A percentile compares a stretch with the other conserved stretches of the same genome.
Evolutionary conservation across 352 stramenopile species (phyloP).

Genomic region (Pythium monospermum): DNA sequence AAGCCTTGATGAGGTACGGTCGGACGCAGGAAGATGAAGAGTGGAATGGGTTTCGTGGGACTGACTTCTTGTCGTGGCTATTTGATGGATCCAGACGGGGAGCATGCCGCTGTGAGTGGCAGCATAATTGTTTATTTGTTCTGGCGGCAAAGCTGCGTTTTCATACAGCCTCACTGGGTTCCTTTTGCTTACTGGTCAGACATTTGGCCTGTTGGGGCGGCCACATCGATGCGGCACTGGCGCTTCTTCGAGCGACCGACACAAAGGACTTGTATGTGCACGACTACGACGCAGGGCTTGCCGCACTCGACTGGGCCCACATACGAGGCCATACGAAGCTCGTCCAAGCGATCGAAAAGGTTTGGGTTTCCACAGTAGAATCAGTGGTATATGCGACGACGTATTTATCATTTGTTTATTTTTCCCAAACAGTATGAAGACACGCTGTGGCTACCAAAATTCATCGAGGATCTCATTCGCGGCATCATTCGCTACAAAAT

Average conservation of each 20-base stretch:
- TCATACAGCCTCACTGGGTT: not conserved
- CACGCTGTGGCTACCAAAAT: conserved; percentile 59
- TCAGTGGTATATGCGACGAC: not conserved
- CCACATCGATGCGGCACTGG: conserved; percentile 46
- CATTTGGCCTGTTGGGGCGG: conserved; percentile 68
- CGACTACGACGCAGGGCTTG: conserved; percentile 55
- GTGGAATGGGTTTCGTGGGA: no score
- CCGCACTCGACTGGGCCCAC: conserved; percentile 55
- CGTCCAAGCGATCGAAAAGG: conserved; percentile 51
- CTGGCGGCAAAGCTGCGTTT: not conserved
- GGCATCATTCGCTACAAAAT: conserved; percentile 74
- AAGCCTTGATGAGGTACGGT: conserved; percentile 43
- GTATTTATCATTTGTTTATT: no score
- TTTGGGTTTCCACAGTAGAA: conserved; percentile 3
- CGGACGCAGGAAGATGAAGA: not conserved
- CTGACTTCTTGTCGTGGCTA: not conserved
- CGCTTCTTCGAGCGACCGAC: conserved; percentile 42
- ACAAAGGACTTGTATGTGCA: conserved; percentile 55
- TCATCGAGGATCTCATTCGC: conserved; percentile 61
- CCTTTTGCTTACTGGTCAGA: conserved; percentile 16
- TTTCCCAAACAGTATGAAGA: conserved; percentile 53
- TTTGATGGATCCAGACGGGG: conserved; percentile 31
- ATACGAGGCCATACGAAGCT: conserved; percentile 41
- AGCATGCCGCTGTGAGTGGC: conserved; percentile 60
- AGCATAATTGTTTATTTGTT: no score